Evolutionary conservation across 2,329 filamentous ascomycete species (phyloP).

Genomic region (Aspergillus fumigatus): DNA sequence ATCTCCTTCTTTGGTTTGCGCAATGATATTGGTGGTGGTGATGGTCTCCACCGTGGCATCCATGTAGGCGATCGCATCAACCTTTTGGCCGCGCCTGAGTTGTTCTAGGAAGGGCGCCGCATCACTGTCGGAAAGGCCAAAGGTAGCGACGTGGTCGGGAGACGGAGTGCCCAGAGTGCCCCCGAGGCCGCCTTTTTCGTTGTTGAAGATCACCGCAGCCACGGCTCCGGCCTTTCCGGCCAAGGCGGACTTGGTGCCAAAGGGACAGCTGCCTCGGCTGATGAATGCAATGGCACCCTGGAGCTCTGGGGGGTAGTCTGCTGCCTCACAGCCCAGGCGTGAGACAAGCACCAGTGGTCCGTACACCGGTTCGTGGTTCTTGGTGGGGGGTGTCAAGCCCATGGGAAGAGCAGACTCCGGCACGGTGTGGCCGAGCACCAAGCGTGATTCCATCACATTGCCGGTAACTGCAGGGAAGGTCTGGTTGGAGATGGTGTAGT

Average conservation of each 20-base stretch:
- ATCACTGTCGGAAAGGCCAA: slow-evolving; percentile 60
- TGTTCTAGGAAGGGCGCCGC: slow-evolving; percentile 54
- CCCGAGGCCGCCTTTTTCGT: slow-evolving; percentile 55
- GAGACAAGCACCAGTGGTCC: slow-evolving; percentile 48
- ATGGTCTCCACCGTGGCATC: slow-evolving; percentile 44
- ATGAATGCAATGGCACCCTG: slow-evolving; percentile 66
- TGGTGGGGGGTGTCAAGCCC: slow-evolving; percentile 55
- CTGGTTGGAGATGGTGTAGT: slow-evolving; percentile 44
- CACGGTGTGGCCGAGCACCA: slow-evolving; percentile 54
- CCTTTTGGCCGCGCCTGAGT: slow-evolving; percentile 45
- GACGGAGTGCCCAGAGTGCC: slow-evolving; percentile 64
- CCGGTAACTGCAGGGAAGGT: slow-evolving; percentile 58
- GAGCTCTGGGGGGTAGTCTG: slow-evolving; percentile 58
- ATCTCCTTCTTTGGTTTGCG: slow-evolving; percentile 54
- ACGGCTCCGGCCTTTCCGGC: slow-evolving; percentile 68
- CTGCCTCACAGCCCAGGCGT: slow-evolving; percentile 58
- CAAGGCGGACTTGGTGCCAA: slow-evolving; percentile 64
- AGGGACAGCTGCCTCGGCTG: slow-evolving; percentile 63
- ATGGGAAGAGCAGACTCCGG: slow-evolving; percentile 55
- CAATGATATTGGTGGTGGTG: slow-evolving; percentile 54
- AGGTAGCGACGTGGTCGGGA: slow-evolving; percentile 55
- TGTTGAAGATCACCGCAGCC: slow-evolving; percentile 72
- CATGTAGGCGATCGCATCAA: slow-evolving; percentile 40
- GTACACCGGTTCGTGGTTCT: slow-evolving; percentile 34
- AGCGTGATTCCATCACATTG: slow-evolving; percentile 55